A percentile compares a stretch with the other conserved stretches of the same genome.
Evolutionary conservation across 805 yeast species (phyloP).

Genomic region (Yamadazyma kitorensis): DNA sequence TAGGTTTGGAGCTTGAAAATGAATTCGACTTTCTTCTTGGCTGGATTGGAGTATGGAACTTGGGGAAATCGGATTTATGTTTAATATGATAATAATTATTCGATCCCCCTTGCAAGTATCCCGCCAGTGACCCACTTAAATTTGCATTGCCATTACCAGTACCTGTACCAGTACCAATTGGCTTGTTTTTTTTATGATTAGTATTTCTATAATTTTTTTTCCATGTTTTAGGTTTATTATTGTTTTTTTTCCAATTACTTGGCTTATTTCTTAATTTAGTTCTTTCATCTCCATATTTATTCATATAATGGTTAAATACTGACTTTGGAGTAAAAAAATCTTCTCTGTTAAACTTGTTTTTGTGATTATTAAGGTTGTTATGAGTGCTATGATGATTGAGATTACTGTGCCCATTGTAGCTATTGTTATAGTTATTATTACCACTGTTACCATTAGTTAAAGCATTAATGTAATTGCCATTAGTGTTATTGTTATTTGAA

Average conservation of each 20-base stretch:
- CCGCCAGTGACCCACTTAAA: constrained; percentile 1
- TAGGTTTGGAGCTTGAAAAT: constrained; percentile 19
- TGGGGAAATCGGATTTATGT: constrained; percentile 12
- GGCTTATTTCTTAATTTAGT: constrained; percentile 19
- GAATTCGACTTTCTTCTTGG: constrained; percentile 21
- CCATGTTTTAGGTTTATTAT: constrained; percentile 15
- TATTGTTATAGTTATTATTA: constrained; percentile 3
- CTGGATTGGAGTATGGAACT: constrained; percentile 9
- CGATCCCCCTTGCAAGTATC: constrained; percentile 1
- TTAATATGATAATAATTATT: constrained; percentile 6
- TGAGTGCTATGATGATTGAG: too few species aligned
- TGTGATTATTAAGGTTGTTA: constrained; percentile 10
- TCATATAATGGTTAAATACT: constrained; percentile 68
- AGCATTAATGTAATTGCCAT: too few species aligned
- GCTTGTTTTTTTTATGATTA: constrained; percentile 4
- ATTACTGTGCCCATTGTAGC: too few species aligned
- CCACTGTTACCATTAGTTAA: not conserved
- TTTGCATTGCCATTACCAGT: constrained; percentile 1
- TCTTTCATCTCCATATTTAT: constrained; percentile 50
- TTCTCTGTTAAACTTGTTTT: constrained; percentile 52
- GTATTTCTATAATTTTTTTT: constrained; percentile 14
- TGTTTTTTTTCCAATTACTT: constrained; percentile 18
- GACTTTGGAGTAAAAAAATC: constrained; percentile 81
- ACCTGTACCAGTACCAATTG: not conserved
- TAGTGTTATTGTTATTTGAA: constrained; percentile 8